Conservation (phyloP, 2,329 filamentous ascomycete genomes). For the Phialophora chinensis region DNA sequence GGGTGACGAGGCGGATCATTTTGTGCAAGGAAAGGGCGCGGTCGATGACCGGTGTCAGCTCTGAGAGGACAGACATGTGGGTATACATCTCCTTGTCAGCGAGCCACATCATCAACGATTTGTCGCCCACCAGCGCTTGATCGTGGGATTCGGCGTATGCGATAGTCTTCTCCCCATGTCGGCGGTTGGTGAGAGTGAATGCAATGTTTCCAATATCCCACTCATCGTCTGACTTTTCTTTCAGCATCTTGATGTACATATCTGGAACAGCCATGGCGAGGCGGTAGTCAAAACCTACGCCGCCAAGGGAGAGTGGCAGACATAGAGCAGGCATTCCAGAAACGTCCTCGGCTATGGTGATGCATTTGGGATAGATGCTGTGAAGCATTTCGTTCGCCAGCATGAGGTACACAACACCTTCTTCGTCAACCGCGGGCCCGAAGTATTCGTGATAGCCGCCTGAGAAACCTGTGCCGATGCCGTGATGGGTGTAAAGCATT, state of each 20-base stretch:
- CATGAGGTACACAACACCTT: constrained; percentile 94
- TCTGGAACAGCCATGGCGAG: constrained; percentile 97
- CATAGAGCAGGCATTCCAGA: constrained; percentile 99
- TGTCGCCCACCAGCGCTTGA: constrained; percentile 96
- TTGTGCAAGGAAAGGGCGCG: constrained; percentile 94
- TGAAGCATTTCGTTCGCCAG: constrained; percentile 96
- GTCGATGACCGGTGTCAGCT: constrained; percentile 86
- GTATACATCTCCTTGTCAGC: constrained; percentile 98
- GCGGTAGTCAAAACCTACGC: constrained; percentile 95
- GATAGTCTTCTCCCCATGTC: constrained; percentile 97
- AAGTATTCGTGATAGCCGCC: constrained; percentile 99
- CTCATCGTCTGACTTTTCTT: constrained; percentile 86
- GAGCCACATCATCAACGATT: constrained; percentile 96
- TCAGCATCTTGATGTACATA: constrained; percentile 98
- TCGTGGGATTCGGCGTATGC: constrained; percentile 97
- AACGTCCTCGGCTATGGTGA: constrained; percentile 95
- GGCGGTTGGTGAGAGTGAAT: constrained; percentile 87
- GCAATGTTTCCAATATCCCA: constrained; percentile 89
- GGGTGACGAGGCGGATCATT: constrained; percentile 93
- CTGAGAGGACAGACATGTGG: constrained; percentile 86
- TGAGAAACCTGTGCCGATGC: constrained; percentile 97
- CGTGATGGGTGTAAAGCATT: constrained; percentile 96
- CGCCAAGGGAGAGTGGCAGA: constrained; percentile 80
- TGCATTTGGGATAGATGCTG: constrained; percentile 80
- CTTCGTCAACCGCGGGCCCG: constrained; percentile 84